Evolutionary conservation across 2,329 filamentous ascomycete genomes (phyloP).

Genomic region (Colletotrichum endophyticum): DNA sequence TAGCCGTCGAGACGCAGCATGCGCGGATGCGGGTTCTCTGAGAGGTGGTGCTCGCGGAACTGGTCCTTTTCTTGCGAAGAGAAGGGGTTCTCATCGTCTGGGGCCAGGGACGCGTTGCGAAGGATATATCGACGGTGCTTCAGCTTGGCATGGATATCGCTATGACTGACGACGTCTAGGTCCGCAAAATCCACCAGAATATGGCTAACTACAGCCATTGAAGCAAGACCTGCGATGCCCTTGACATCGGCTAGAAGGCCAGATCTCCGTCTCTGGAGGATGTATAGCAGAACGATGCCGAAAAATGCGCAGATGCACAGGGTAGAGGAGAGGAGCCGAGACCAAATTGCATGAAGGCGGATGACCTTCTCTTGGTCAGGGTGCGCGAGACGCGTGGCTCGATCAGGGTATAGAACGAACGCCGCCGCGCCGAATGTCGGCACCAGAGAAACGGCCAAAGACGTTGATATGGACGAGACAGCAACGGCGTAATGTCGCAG

Average conservation of each 20-base stretch:
- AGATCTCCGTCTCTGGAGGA: conserved; percentile 66
- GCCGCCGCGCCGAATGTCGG: conserved; percentile 72
- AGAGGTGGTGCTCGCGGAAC: conserved; percentile 54
- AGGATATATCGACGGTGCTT: conserved; percentile 71
- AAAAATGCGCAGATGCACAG: conserved; percentile 63
- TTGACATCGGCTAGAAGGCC: conserved; percentile 72
- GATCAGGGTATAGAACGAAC: conserved; percentile 60
- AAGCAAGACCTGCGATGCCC: conserved; percentile 75
- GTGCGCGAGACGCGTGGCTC: conserved; percentile 44
- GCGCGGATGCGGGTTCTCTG: conserved; percentile 69
- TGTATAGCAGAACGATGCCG: conserved; percentile 62
- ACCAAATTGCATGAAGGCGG: conserved; percentile 61
- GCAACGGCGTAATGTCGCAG: conserved; percentile 72
- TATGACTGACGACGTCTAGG: conserved; percentile 69
- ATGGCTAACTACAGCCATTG: conserved; percentile 76
- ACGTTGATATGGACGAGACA: conserved; percentile 67
- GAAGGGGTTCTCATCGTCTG: conserved; percentile 57
- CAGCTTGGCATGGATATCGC: conserved; percentile 72
- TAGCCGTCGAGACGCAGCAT: conserved; percentile 68
- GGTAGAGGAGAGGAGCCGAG: conserved; percentile 62
- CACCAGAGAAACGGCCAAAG: conserved; percentile 71
- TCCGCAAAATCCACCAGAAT: conserved; percentile 77
- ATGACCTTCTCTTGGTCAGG: conserved; percentile 57
- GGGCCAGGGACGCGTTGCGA: conserved; percentile 73
- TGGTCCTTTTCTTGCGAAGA: conserved; percentile 47